Evolutionary conservation across 1,284 basidiomycete genomes (phyloP).

Genomic region (Irpex sp.): DNA sequence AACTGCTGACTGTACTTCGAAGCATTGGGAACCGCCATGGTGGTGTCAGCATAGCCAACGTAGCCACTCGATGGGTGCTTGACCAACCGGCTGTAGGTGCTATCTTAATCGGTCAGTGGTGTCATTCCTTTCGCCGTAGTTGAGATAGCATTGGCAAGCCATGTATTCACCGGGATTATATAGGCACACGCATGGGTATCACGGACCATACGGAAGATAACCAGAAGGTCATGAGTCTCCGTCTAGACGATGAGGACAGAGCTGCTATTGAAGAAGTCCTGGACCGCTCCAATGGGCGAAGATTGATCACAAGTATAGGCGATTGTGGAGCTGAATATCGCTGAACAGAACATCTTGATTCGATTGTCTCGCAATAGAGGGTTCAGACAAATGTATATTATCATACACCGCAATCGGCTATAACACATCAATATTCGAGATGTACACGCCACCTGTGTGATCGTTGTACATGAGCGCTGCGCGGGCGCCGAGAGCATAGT

Average conservation of each 20-base stretch:
- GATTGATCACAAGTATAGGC: slow-evolving; percentile 64
- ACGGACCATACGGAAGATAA: slow-evolving; percentile 74
- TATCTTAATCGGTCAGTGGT: slow-evolving; percentile 65
- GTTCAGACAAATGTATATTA: neutral
- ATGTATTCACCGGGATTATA: neutral
- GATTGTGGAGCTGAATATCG: slow-evolving; percentile 85
- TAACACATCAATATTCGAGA: neutral
- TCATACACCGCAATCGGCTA: neutral
- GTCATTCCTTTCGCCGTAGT: neutral
- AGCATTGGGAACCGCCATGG: slow-evolving; percentile 64
- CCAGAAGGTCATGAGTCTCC: slow-evolving; percentile 54
- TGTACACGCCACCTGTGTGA: too few relatives aligned
- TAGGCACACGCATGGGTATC: slow-evolving; percentile 73
- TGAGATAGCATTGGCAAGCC: neutral
- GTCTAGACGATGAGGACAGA: slow-evolving; percentile 52
- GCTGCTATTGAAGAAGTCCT: slow-evolving; percentile 60
- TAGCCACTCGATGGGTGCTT: slow-evolving; percentile 78
- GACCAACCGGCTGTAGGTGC: slow-evolving; percentile 77
- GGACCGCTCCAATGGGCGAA: slow-evolving; percentile 51
- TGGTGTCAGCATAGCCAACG: slow-evolving; percentile 69
- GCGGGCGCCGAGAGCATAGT: too few relatives aligned
- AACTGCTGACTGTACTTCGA: slow-evolving; percentile 54
- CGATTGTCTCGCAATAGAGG: too few relatives aligned
- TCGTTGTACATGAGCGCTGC: too few relatives aligned
- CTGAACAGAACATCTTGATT: neutral